A percentile compares a stretch with the other conserved stretches of the same genome.
Evolutionary conservation across 1,139 yeast genomes (phyloP).

Genomic region (Hanseniaspora sp.): DNA sequence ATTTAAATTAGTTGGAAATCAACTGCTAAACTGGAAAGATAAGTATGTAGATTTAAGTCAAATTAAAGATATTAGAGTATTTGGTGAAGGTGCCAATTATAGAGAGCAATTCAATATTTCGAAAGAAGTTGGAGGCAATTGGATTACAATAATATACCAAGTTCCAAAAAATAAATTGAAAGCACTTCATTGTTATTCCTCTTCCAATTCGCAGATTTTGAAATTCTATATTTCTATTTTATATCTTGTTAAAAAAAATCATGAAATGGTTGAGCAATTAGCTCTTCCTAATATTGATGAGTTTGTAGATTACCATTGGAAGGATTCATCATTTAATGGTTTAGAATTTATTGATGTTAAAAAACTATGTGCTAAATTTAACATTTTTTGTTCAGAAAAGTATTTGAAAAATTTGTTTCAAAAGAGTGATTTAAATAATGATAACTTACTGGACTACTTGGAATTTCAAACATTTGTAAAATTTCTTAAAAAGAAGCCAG

Average conservation of each 20-base stretch:
- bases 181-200: slow-evolving; percentile 66
- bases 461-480: slow-evolving; percentile 68
- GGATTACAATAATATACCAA: slow-evolving; percentile 72
- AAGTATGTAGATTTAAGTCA: slow-evolving; percentile 49
- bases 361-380: slow-evolving; percentile 53
- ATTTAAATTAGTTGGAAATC: slow-evolving; percentile 23
- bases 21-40: slow-evolving; percentile 25
- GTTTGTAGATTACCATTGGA: slow-evolving; percentile 49
- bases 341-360: slow-evolving; percentile 60
- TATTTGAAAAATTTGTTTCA: slow-evolving; percentile 37
- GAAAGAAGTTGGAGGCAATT: slow-evolving; percentile 49
- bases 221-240: slow-evolving; percentile 40
- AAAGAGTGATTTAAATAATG: slow-evolving; percentile 38
- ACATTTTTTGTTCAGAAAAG: slow-evolving; percentile 47
- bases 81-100: slow-evolving; percentile 65
- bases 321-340: slow-evolving; percentile 35
- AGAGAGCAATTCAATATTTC: slow-evolving; percentile 73
- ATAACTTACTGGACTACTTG: slow-evolving; percentile 46
- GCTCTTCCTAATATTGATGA: slow-evolving; percentile 42
- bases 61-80: slow-evolving; percentile 56
- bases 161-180: slow-evolving; percentile 42
- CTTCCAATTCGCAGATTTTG: slow-evolving; percentile 49
- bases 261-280: slow-evolving; percentile 43
- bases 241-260: slow-evolving; percentile 38
- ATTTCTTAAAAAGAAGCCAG: slow-evolving; percentile 40